Conservation (phyloP, 2,329 filamentous ascomycete genomes). For the Ceratocystis huliohia region DNA sequence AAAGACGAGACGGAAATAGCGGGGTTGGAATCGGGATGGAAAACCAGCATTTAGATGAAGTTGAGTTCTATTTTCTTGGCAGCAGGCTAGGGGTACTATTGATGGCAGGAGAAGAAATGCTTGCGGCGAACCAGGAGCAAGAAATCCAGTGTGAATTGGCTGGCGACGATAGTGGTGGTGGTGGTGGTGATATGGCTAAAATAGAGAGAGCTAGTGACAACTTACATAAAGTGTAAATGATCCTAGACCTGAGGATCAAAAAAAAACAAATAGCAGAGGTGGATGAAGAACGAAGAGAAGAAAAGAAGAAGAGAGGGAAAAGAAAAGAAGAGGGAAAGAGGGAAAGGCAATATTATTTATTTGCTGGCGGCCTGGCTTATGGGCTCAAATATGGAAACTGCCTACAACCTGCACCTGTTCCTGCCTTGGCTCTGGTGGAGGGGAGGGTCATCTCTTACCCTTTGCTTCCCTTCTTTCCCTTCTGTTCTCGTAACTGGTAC, state of each 20-base stretch:
- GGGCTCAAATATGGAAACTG: conserved; percentile 16
- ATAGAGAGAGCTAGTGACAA: background rate
- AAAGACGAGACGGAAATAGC: too few relatives aligned
- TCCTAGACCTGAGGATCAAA: conserved; percentile 20
- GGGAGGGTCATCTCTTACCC: background rate
- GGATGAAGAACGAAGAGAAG: conserved; percentile 21
- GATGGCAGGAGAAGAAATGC: background rate
- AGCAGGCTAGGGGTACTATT: background rate
- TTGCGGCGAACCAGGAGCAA: too few relatives aligned
- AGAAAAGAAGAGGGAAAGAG: conserved; percentile 18
- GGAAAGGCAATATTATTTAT: conserved; percentile 20
- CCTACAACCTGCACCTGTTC: background rate
- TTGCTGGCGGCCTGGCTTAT: conserved; percentile 13
- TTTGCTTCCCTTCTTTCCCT: background rate
- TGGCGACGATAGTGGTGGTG: too few relatives aligned
- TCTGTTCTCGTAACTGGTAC: background rate
- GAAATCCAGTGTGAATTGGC: too few relatives aligned
- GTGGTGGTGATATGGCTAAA: too few relatives aligned
- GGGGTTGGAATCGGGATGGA: background rate
- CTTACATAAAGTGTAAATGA: conserved; percentile 21
- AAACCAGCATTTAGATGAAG: background rate
- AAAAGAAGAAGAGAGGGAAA: conserved; percentile 21
- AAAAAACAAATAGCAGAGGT: conserved; percentile 17
- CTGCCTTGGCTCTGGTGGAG: conserved; percentile 4
- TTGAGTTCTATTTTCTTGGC: background rate